Evolutionary conservation across 2,329 filamentous ascomycete genomes (phyloP).

Genomic region (Colletotrichum shisoi): DNA sequence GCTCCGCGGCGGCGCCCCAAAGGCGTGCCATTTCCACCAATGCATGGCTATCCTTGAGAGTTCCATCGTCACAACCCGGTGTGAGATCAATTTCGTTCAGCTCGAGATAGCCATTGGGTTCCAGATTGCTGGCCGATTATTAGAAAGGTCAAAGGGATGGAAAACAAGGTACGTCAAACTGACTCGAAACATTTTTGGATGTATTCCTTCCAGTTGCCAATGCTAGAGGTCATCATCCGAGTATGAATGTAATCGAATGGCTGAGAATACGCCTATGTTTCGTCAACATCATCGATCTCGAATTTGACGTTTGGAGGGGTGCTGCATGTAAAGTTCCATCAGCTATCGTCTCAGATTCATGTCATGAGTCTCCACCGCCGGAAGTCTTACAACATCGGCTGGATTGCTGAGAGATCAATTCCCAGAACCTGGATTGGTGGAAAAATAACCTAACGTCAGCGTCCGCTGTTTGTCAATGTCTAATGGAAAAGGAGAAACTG

Average conservation of each 20-base stretch:
- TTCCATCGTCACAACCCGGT: slow-evolving; percentile 54
- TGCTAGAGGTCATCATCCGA: slow-evolving; percentile 4
- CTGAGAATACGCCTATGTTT: slow-evolving; percentile 45
- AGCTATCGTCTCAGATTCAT: too few species aligned
- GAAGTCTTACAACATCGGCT: too few species aligned
- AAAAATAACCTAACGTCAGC: too few species aligned
- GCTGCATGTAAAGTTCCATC: background rate
- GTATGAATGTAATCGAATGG: slow-evolving; percentile 34
- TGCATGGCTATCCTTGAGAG: slow-evolving; percentile 42
- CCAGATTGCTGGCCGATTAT: slow-evolving; percentile 42
- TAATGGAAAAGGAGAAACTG: too few species aligned
- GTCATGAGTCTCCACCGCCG: too few species aligned
- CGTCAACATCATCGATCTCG: slow-evolving; percentile 50
- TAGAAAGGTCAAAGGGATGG: too few species aligned
- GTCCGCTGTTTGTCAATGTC: too few species aligned
- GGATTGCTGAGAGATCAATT: too few species aligned
- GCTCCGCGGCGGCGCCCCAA: slow-evolving; percentile 45
- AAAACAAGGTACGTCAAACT: too few species aligned
- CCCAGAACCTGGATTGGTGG: too few species aligned
- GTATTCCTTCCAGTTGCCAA: slow-evolving; percentile 42
- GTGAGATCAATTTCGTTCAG: slow-evolving; percentile 52
- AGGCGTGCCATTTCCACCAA: slow-evolving; percentile 46
- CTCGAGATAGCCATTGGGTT: slow-evolving; percentile 46
- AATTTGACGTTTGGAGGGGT: slow-evolving; percentile 57
- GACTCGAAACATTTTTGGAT: too few species aligned